Evolutionary conservation across 768 basidiomycete genomes (phyloP), one percentile per base, ranked within the genome.

Genomic region (Lactarius pseudohatsudake): DNA sequence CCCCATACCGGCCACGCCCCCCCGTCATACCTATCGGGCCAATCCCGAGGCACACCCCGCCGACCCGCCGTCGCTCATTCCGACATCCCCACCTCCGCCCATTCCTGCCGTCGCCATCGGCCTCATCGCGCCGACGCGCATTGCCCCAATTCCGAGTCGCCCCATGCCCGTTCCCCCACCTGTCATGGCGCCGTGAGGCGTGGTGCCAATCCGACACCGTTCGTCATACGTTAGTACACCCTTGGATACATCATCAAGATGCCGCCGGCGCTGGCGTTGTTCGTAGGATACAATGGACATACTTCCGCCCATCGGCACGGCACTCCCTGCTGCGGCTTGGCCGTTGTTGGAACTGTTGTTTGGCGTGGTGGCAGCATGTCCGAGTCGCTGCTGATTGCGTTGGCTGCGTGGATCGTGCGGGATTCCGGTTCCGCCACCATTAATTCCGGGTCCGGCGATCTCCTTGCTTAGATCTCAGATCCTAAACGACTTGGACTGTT

Each of bases 141-240:
- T 30, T 3, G 30, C 65, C 3, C 70, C 75, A 26, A 74, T 71
- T 0, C 70, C 70, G 50, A 71, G 66, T 38, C 69, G 68, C 4
- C 76, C 78, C 43, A 20, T 43, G 4, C 76, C 78, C 69, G 79
- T 81, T 40, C 77, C 76, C 72, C 76, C 76, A 76, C 79, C 71
- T 62, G 78, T 78, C 64, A 64, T 69, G 36, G 64, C 72, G 26
- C 59, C 59, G 38, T 70, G 73, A 3, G 81, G 82, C 0, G 80
- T 38, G 36, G 36, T 86, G 45, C 85, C 84, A 56, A 90, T 85
- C 81, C 92, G 4, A 30, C 30, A 30, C 30, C 89, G 74, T 88
- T 87, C 82, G 93, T 90, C 96, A 98, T 98, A 68, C 93, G 90
- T 40, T 94, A 26, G 26, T 26, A 26, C 26, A 26, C 1, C 26